These are phyloP conservation scores for Hygrocybe punicea DNA, from an alignment of 768 basidiomycete species.

Conservation along the genomic window DNA sequence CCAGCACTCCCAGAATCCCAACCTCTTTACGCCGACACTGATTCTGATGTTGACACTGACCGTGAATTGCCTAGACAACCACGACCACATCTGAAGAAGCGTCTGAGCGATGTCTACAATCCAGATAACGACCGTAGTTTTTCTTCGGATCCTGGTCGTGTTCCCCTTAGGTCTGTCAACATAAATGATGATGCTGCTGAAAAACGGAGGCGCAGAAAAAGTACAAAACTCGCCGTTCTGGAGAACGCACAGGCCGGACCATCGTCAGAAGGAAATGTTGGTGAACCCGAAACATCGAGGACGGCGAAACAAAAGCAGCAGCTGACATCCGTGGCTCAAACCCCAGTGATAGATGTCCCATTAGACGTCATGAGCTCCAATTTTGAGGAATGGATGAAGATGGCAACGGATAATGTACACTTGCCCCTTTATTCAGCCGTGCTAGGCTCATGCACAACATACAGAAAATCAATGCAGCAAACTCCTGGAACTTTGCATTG, in stretches of 20 bases:
- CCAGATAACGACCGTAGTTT: conserved; percentile 45
- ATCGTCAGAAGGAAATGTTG: conserved; percentile 48
- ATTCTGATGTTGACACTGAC: conserved; percentile 40
- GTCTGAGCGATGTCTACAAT: conserved; percentile 62
- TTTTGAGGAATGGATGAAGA: conserved; percentile 99
- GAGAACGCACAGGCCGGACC: conserved; percentile 59
- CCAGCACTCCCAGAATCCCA: conserved; percentile 22
- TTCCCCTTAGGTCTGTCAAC: conserved; percentile 47
- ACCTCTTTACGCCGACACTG: conserved; percentile 32
- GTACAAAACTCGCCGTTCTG: conserved; percentile 57
- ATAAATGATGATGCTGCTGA: conserved; percentile 86
- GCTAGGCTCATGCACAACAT: conserved; percentile 12
- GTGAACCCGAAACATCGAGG: conserved; percentile 42
- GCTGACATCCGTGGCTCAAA: conserved; percentile 57
- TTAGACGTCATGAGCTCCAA: conserved; percentile 88
- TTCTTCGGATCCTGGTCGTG: conserved; percentile 34
- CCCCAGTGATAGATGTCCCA: conserved; percentile 58
- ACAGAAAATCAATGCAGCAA: conserved; percentile 97
- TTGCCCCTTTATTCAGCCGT: conserved; percentile 8
- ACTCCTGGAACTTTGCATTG: conserved; percentile 96
- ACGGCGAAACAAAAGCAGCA: conserved; percentile 58
- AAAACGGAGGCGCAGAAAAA: conserved; percentile 78
- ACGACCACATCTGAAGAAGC: conserved; percentile 49
- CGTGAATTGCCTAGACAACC: conserved; percentile 39
- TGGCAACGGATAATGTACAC: conserved; percentile 96